These are phyloP conservation scores for Phytophthora vignae DNA, from an alignment of 352 stramenopile genomes.

Conservation along the genomic window DNA sequence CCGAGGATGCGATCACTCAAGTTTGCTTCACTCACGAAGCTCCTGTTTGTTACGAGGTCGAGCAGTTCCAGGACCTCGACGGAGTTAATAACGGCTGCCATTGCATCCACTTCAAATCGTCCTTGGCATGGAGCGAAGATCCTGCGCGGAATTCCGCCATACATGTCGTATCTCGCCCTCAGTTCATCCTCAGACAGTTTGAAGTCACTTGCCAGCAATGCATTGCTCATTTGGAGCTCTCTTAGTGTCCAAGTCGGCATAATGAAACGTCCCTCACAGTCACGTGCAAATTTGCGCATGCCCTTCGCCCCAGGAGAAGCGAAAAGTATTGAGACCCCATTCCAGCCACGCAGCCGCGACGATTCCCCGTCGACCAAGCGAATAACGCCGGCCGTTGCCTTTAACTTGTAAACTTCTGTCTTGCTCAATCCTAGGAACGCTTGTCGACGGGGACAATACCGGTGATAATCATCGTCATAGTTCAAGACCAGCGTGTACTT, in stretches of 20 bases:
- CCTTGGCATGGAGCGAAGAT: not conserved
- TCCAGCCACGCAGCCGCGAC: not conserved
- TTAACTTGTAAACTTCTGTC: not conserved
- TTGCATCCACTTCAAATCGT: too few species aligned
- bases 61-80: too few species aligned
- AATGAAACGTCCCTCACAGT: not conserved
- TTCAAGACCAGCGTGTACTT: not conserved
- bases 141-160: not conserved
- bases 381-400: not conserved
- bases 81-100: too few species aligned
- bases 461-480: not conserved
- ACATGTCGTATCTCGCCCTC: not conserved
- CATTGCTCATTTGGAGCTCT: not conserved
- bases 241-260: not conserved
- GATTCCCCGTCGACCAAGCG: not conserved
- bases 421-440: not conserved
- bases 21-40: too few species aligned
- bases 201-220: not conserved
- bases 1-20: too few species aligned
- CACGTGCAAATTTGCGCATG: not conserved
- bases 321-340: not conserved
- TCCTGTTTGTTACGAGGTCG: too few species aligned
- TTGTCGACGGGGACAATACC: not conserved
- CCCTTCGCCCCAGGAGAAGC: not conserved
- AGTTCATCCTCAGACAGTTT: not conserved